Evolutionary conservation across 2,329 filamentous ascomycete species (phyloP), one percentile per base, ranked within the genome.

Genomic region (Colletotrichum orbiculare): DNA sequence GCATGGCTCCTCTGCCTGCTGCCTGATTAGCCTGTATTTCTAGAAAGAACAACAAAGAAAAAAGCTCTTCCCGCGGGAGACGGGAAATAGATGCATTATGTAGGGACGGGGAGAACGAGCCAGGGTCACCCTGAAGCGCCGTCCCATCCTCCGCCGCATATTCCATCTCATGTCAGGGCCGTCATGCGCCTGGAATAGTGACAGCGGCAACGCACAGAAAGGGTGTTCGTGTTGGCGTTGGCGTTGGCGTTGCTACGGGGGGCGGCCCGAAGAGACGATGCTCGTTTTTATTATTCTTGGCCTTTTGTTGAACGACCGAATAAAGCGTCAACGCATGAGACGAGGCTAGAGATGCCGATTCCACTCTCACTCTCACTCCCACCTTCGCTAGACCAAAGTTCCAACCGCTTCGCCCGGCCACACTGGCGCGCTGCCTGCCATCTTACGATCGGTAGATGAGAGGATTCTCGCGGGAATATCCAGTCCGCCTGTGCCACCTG

Each of bases 171-270:
- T 64, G 60, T 54, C 33, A 5, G 35, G 35, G 6, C 37, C 54
- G 59, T 59, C 55, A 49, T 60, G 55, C 60, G 55, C 60, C 33
- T n/a, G 11, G 13, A 13, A 50, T 47, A 53, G 17, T 54, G 60
- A 12, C 54, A 63, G 37, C 53, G 17, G 46, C 41, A 50, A 33
- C 50, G 50, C 39, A 61, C 38, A 13, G 34, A 45, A 60, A 55
- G 7, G 35, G 37, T 13, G 41, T 62, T 65, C 37, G 47, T 17
- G 38, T 60, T 25, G 45, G 25, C 34, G 38, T 37, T 56, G 46
- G 62, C 42, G 38, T 37, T 62, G 46, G 62, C 52, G 52, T 45
- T 52, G 62, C 57, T 34, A 46, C 62, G 47, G 25, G 34, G 38
- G 43, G 10, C 5, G 43, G 7, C 25, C 15, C 9, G 17, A 17